phyloP scores from a whole-genome alignment of 2,329 filamentous ascomycete genomes.

The Cercospora nicotianae region DNA sequence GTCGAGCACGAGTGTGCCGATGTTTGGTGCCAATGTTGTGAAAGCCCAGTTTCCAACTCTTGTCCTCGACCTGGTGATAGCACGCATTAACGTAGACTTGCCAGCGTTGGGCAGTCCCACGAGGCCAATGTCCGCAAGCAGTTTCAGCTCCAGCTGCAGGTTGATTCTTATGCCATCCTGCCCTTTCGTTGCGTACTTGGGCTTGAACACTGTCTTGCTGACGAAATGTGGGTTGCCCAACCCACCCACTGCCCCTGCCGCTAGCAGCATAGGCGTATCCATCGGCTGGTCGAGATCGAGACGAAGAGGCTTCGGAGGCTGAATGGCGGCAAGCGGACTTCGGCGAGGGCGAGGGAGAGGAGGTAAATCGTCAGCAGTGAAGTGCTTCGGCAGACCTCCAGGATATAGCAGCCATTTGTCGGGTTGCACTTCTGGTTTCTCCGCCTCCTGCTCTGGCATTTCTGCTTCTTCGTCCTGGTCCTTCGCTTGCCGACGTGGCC shows the following conservation, averaged over 20 bases:
- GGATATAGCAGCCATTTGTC: slow-evolving; percentile 88
- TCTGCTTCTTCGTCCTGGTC: slow-evolving; percentile 36
- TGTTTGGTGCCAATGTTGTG: slow-evolving; percentile 90
- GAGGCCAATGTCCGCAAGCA: slow-evolving; percentile 90
- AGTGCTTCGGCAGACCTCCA: slow-evolving; percentile 71
- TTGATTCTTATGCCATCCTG: slow-evolving; percentile 75
- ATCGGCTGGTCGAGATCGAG: slow-evolving; percentile 66
- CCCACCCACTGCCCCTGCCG: slow-evolving; percentile 83
- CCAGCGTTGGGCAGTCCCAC: slow-evolving; percentile 95
- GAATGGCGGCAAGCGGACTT: slow-evolving; percentile 61
- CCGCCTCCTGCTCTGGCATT: slow-evolving; percentile 29
- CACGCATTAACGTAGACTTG: slow-evolving; percentile 87
- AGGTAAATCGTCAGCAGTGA: slow-evolving; percentile 60
- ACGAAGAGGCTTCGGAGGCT: slow-evolving; percentile 70
- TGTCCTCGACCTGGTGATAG: slow-evolving; percentile 83
- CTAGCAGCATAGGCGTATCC: slow-evolving; percentile 78
- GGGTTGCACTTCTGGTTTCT: slow-evolving; percentile 1
- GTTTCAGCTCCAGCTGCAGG: slow-evolving; percentile 86
- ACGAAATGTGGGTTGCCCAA: slow-evolving; percentile 93
- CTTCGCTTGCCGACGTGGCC: slow-evolving; percentile 41
- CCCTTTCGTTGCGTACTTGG: slow-evolving; percentile 85
- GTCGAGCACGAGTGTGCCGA: slow-evolving; percentile 92
- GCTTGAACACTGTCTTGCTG: slow-evolving; percentile 69
- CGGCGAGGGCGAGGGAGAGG: slow-evolving; percentile 56
- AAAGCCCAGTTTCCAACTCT: slow-evolving; percentile 95